Conservation (phyloP, 352 stramenopile genomes). For the Globisporangium paddicum region DNA sequence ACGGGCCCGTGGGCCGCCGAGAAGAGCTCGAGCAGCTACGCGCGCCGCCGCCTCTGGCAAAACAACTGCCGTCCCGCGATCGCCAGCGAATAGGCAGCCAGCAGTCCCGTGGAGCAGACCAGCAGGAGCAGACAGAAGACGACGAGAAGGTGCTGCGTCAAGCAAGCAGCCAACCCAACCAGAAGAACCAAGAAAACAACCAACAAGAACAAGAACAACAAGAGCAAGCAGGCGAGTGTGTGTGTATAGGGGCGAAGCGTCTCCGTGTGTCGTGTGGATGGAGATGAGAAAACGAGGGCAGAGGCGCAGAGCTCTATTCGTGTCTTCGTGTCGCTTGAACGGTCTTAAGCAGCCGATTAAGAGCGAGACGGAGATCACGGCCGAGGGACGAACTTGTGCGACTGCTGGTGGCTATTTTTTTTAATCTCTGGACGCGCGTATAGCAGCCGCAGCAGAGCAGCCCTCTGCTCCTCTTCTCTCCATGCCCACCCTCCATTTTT, state of each 20-base stretch:
- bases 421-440: too few species aligned
- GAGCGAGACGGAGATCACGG: neutral
- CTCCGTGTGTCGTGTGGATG: neutral
- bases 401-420: neutral
- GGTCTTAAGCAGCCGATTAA: neutral
- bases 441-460: too few species aligned
- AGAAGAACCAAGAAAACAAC: neutral
- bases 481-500: neutral
- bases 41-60: slow-evolving; percentile 62
- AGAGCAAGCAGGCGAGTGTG: neutral
- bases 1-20: slow-evolving; percentile 48
- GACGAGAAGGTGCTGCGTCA: neutral
- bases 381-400: neutral
- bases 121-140: neutral
- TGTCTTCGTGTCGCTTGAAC: neutral
- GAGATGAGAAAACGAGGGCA: neutral
- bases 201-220: neutral
- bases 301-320: neutral
- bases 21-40: slow-evolving; percentile 26
- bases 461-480: neutral
- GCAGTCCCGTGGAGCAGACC: too few species aligned
- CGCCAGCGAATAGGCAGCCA: slow-evolving; percentile 40
- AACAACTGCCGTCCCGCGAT: slow-evolving; percentile 58
- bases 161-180: neutral
- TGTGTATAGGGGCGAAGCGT: neutral